phyloP scores from a whole-genome alignment of 2,329 filamentous ascomycete genomes.

The Hypoxylon sp. region DNA sequence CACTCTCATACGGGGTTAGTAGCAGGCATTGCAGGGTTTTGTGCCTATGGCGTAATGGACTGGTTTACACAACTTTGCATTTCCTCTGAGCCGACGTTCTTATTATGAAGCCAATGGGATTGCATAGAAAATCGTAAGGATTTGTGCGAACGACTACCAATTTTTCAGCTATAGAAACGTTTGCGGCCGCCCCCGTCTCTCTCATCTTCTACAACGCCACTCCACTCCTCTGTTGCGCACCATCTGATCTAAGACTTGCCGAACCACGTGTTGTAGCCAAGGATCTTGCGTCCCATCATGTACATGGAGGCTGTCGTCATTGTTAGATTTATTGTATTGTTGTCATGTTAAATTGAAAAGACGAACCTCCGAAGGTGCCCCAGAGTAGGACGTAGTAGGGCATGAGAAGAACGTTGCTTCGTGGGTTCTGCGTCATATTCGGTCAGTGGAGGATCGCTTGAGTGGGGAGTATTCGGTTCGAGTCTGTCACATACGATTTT shows the following conservation, averaged over 20 bases:
- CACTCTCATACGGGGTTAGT: slow-evolving; percentile 30
- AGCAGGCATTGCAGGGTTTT: slow-evolving; percentile 38
- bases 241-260: slow-evolving; percentile 61
- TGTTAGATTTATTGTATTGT: slow-evolving; percentile 40
- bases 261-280: slow-evolving; percentile 85
- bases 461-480: slow-evolving; percentile 1
- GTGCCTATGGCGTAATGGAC: slow-evolving; percentile 47
- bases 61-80: slow-evolving; percentile 32
- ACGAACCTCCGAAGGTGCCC: slow-evolving; percentile 72
- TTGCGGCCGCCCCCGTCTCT: slow-evolving; percentile 24
- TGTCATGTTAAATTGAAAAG: slow-evolving; percentile 26
- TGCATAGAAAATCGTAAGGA: slow-evolving; percentile 14
- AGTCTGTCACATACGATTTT: slow-evolving; percentile 73
- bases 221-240: not conserved
- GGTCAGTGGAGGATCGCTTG: slow-evolving; percentile 40
- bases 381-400: slow-evolving; percentile 76
- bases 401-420: slow-evolving; percentile 73
- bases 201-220: slow-evolving; percentile 27
- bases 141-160: slow-evolving; percentile 42
- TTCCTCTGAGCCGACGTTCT: not conserved
- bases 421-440: slow-evolving; percentile 65
- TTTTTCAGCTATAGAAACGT: slow-evolving; percentile 42
- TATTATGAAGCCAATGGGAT: slow-evolving; percentile 9
- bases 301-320: slow-evolving; percentile 68
- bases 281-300: slow-evolving; percentile 78